Percentiles rank a stretch among this genome's conserved stretches.
Conservation (phyloP, 2,329 filamentous ascomycete species). For the Coleophoma crateriformis region DNA sequence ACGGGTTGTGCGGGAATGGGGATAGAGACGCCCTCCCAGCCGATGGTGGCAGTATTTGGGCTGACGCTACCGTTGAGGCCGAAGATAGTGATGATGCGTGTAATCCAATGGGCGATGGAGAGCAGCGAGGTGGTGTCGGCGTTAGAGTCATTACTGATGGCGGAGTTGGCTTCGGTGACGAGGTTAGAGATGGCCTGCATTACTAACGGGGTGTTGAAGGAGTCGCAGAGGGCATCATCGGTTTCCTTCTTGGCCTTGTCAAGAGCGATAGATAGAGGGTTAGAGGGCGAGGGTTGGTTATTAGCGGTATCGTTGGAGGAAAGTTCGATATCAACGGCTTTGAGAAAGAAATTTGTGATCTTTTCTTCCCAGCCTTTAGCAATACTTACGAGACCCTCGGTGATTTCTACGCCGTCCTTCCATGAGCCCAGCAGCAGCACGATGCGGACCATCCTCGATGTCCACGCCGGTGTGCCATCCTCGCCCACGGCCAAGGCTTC, state of each 20-base stretch:
- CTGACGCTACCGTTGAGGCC: conserved; percentile 58
- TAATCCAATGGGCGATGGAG: conserved; percentile 68
- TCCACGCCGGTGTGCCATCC: conserved; percentile 44
- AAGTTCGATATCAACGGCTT: conserved; percentile 16
- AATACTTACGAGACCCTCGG: conserved; percentile 68
- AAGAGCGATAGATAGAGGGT: conserved; percentile 38
- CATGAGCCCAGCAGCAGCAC: conserved; percentile 81
- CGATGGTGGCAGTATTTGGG: conserved; percentile 47
- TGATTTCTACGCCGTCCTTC: conserved; percentile 86
- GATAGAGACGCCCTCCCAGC: conserved; percentile 37
- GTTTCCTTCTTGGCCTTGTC: conserved; percentile 48
- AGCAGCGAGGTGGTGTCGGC: conserved; percentile 37
- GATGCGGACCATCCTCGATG: conserved; percentile 70
- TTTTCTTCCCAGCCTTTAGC: conserved; percentile 74
- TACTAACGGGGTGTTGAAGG: conserved; percentile 74
- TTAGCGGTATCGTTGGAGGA: conserved; percentile 38
- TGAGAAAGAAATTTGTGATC: conserved; percentile 57
- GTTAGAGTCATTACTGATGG: conserved; percentile 31
- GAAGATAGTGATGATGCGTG: conserved; percentile 76
- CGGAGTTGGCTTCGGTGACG: conserved; percentile 68
- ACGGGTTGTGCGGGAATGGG: conserved; percentile 39
- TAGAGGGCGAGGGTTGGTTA: conserved; percentile 7
- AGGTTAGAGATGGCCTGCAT: conserved; percentile 71
- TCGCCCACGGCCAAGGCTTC: conserved; percentile 62
- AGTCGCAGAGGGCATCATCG: conserved; percentile 62